Conservation (phyloP, 108 stramenopile species). For the Nitzschia sp. region DNA sequence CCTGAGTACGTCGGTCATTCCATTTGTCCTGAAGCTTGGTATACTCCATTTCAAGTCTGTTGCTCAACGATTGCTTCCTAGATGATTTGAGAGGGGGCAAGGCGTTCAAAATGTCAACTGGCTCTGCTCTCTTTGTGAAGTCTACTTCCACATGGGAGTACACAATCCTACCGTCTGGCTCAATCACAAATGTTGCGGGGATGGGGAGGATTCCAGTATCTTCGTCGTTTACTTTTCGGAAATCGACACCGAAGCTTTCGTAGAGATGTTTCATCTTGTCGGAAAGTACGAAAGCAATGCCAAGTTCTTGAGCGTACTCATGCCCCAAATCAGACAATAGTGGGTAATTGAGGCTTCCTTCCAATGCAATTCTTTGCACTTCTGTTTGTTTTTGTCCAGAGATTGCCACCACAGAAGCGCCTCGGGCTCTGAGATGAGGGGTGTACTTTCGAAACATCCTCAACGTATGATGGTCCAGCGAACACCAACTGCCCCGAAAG, state of each 20-base stretch:
- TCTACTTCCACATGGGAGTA: conserved; percentile 19
- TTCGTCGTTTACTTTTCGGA: conserved; percentile 14
- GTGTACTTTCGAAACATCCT: conserved; percentile 13
- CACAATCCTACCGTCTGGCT: conserved; percentile 8
- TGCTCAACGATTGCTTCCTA: not conserved
- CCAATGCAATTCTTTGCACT: not conserved
- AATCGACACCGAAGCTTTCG: not conserved
- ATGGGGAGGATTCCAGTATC: conserved; percentile 10
- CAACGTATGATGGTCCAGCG: conserved; percentile 9
- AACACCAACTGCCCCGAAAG: conserved; percentile 29
- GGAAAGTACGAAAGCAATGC: conserved; percentile 6
- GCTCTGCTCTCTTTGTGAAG: conserved; percentile 20
- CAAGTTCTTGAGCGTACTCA: conserved; percentile 9
- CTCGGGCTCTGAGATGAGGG: conserved; percentile 14
- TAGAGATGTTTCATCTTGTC: not conserved
- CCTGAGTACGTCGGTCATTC: not conserved
- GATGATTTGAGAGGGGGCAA: not conserved
- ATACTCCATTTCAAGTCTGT: conserved; percentile 1
- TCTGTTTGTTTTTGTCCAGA: conserved; percentile 6
- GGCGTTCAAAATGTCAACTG: conserved; percentile 29
- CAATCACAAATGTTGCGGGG: conserved; percentile 30
- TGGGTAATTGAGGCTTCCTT: conserved; percentile 17
- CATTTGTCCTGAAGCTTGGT: not conserved
- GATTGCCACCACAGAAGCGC: conserved; percentile 21
- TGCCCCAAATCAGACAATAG: conserved; percentile 16